Conservation (phyloP, 2,329 filamentous ascomycete genomes). For the Dactylellina leptospora region DNA sequence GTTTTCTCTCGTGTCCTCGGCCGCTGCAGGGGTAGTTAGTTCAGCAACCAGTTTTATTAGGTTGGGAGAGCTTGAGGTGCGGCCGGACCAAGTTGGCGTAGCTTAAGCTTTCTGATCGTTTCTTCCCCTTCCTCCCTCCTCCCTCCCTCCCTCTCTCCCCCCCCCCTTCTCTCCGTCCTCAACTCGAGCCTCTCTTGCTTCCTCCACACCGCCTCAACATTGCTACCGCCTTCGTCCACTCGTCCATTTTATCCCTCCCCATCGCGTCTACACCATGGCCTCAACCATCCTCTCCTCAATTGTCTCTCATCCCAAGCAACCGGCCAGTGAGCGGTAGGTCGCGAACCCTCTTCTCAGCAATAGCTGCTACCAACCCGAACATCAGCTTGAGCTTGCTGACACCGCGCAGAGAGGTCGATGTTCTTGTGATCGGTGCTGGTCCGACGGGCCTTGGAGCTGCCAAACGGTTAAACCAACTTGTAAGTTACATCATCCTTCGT, state of each 20-base stretch:
- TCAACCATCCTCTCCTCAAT: conserved; percentile 29
- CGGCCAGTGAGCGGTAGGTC: conserved; percentile 31
- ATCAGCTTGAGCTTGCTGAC: conserved; percentile 10
- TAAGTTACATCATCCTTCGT: conserved; percentile 64
- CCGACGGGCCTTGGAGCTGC: conserved; percentile 97
- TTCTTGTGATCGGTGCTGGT: conserved; percentile 96
- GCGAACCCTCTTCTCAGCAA: neutral
- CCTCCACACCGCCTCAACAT: neutral
- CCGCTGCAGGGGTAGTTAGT: conserved; percentile 11
- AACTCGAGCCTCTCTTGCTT: neutral
- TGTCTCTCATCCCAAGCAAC: conserved; percentile 8
- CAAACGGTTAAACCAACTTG: conserved; percentile 96
- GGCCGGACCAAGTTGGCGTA: conserved; percentile 4
- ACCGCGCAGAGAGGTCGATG: conserved; percentile 79
- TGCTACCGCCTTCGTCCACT: neutral
- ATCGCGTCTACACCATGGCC: neutral
- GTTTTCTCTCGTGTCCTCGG: neutral
- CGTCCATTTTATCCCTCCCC: neutral
- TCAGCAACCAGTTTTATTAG: no score
- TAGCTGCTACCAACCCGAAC: neutral
- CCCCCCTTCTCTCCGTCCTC: neutral
- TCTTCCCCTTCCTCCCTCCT: neutral
- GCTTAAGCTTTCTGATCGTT: conserved; percentile 13
- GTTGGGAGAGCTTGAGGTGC: conserved; percentile 20
- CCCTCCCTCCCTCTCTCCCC: neutral